Conservation (phyloP, 2,329 filamentous ascomycete species). For the Colletotrichum sp. region DNA sequence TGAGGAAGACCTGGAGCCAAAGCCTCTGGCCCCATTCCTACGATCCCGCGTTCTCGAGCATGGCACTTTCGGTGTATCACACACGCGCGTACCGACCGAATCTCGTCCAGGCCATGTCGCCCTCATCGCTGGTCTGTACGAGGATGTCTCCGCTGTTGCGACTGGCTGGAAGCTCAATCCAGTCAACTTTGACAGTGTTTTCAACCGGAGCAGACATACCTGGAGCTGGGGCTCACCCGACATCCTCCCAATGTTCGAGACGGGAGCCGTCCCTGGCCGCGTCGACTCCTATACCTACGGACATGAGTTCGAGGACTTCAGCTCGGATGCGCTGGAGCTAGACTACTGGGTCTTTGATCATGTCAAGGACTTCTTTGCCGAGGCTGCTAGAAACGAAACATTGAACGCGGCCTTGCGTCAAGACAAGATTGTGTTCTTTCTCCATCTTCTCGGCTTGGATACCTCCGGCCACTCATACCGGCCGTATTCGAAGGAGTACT, state of each 20-base stretch:
- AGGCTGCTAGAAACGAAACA: conserved; percentile 78
- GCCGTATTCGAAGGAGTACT: conserved; percentile 94
- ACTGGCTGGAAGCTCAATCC: conserved; percentile 99
- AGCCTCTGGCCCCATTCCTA: conserved; percentile 87
- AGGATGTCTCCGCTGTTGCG: conserved; percentile 96
- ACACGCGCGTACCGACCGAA: conserved; percentile 95
- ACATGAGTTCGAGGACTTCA: conserved; percentile 89
- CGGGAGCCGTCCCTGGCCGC: conserved; percentile 85
- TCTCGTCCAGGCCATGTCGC: conserved; percentile 96
- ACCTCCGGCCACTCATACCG: conserved; percentile 86
- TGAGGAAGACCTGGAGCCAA: conserved; percentile 70
- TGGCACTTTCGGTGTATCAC: conserved; percentile 95
- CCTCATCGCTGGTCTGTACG: conserved; percentile 93
- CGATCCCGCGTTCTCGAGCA: conserved; percentile 87
- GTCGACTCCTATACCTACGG: conserved; percentile 89
- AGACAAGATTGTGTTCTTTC: conserved; percentile 92
- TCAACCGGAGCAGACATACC: conserved; percentile 94
- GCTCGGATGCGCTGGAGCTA: conserved; percentile 77
- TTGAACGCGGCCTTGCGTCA: conserved; percentile 75
- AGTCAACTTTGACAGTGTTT: conserved; percentile 98
- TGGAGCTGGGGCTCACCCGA: conserved; percentile 99
- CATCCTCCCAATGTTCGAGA: conserved; percentile 95
- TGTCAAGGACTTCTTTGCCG: conserved; percentile 84
- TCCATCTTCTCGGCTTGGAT: conserved; percentile 91
- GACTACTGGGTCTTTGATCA: conserved; percentile 97